phyloP scores from a whole-genome alignment of 139 green algal species.

The Diplosphaera chodatii region DNA sequence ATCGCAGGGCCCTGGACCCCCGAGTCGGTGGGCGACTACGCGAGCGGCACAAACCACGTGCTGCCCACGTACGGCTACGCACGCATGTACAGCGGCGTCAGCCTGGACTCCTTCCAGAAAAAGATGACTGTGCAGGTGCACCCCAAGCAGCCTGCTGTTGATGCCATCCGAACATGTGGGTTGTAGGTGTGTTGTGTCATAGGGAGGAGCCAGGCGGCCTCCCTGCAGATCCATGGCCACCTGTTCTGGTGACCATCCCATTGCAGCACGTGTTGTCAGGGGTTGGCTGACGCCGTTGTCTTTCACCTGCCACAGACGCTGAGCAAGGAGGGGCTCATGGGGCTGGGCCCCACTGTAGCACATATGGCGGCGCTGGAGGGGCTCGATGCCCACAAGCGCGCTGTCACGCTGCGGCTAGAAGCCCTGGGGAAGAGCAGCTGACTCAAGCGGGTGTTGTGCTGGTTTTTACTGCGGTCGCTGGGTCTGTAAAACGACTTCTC shows the following conservation, averaged over 20 bases:
- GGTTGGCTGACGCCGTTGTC: too few species aligned
- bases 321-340: constrained; percentile 58
- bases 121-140: constrained; percentile 93
- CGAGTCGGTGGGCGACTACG: constrained; percentile 97
- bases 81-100: constrained; percentile 96
- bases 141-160: too few species aligned
- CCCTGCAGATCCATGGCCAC: too few species aligned
- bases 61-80: constrained; percentile 98
- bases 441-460: too few species aligned
- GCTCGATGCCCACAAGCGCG: constrained; percentile 85
- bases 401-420: constrained; percentile 85
- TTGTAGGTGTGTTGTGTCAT: too few species aligned
- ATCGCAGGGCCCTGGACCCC: constrained; percentile 59
- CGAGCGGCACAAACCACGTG: constrained; percentile 95
- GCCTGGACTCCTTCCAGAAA: constrained; percentile 92
- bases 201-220: too few species aligned
- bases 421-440: background rate
- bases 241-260: too few species aligned
- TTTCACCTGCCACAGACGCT: too few species aligned
- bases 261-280: too few species aligned
- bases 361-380: constrained; percentile 95
- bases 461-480: too few species aligned
- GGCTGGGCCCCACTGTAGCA: constrained; percentile 82
- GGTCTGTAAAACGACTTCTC: too few species aligned
- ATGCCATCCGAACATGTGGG: too few species aligned